These are phyloP conservation scores for Scutellaria galericulata DNA, from an alignment of 257 asterid genomes.

Conservation along the genomic window DNA sequence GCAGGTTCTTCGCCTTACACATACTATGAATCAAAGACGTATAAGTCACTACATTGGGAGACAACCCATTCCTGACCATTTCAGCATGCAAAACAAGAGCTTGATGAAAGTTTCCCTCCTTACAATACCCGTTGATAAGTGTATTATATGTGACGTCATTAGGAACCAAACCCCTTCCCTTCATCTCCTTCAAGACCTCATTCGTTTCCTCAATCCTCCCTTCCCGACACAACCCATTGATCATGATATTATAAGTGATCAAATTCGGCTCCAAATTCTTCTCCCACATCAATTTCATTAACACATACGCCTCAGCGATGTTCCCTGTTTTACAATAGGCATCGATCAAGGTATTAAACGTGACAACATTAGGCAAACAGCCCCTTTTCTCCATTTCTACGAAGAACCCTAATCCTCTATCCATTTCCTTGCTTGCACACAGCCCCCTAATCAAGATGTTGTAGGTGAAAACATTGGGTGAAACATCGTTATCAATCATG, in stretches of 20 bases:
- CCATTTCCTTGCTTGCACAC: slow-evolving; percentile 58
- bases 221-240: slow-evolving; percentile 74
- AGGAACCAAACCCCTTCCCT: slow-evolving; percentile 60
- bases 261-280: slow-evolving; percentile 70
- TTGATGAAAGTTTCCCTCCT: slow-evolving; percentile 76
- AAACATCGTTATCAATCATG: slow-evolving; percentile 59
- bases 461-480: slow-evolving; percentile 79
- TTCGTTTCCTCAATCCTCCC: slow-evolving; percentile 72
- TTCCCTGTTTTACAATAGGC: slow-evolving; percentile 67
- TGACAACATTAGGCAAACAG: slow-evolving; percentile 75
- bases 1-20: slow-evolving; percentile 72
- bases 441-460: slow-evolving; percentile 79
- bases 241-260: slow-evolving; percentile 71
- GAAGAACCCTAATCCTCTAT: slow-evolving; percentile 54
- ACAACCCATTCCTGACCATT: slow-evolving; percentile 81
- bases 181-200: slow-evolving; percentile 66
- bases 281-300: slow-evolving; percentile 57
- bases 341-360: slow-evolving; percentile 74
- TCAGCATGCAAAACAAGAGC: slow-evolving; percentile 80
- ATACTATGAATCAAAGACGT: slow-evolving; percentile 76
- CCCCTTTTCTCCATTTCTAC: slow-evolving; percentile 66
- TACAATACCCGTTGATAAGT: slow-evolving; percentile 81
- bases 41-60: slow-evolving; percentile 85
- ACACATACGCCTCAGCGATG: slow-evolving; percentile 47
- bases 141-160: slow-evolving; percentile 84